Evolutionary conservation across 345 rosid genomes (phyloP).

Genomic region (Populus simonii): DNA sequence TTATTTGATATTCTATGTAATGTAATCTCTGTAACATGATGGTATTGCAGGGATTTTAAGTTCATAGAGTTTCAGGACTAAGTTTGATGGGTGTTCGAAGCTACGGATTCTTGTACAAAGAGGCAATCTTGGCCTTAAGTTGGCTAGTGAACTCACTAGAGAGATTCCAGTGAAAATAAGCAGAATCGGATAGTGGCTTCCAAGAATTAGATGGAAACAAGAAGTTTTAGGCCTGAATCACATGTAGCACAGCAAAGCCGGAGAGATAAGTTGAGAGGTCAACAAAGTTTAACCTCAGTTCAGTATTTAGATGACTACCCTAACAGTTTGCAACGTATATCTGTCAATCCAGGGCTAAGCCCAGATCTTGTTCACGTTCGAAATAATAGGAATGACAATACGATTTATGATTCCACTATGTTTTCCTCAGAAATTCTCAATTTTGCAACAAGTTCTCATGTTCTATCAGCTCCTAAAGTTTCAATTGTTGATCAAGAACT

Average conservation of each 20-base stretch:
- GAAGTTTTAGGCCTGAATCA: conserved; percentile 33
- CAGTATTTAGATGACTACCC: conserved; percentile 21
- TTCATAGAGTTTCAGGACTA: neutral
- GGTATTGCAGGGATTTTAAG: neutral
- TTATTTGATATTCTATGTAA: neutral
- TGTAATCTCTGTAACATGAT: neutral
- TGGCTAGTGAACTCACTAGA: neutral
- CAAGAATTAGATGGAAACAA: conserved; percentile 29
- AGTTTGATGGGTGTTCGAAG: neutral
- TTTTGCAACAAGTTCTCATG: conserved; percentile 16
- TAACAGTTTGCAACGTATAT: conserved; percentile 19
- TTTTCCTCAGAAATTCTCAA: conserved; percentile 25
- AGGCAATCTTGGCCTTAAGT: neutral
- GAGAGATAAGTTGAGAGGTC: conserved; percentile 46
- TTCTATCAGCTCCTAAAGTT: conserved; percentile 13
- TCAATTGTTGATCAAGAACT: conserved; percentile 25
- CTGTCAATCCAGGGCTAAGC: conserved; percentile 20
- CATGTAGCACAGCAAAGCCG: conserved; percentile 59
- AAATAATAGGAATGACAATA: conserved; percentile 21
- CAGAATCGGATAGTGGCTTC: neutral
- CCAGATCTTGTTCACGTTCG: conserved; percentile 34
- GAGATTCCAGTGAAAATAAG: neutral
- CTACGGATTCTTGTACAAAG: neutral
- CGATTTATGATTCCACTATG: conserved; percentile 19
- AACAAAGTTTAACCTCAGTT: conserved; percentile 14